These are phyloP conservation scores for Conidiobolus incongruus DNA, from an alignment of 371 early-diverging fungal genomes.

Conservation along the genomic window DNA sequence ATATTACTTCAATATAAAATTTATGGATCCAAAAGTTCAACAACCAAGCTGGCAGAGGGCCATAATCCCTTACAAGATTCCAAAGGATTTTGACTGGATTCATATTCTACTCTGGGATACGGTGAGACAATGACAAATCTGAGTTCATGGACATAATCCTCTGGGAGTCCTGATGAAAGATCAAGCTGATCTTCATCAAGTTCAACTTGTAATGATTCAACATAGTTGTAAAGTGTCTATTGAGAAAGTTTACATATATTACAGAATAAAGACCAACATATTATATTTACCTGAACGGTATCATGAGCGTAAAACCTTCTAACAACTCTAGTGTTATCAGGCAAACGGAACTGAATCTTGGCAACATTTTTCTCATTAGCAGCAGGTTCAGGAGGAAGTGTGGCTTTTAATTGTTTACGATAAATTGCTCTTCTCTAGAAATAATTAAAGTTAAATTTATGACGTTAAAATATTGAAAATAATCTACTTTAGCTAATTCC, in stretches of 20 bases:
- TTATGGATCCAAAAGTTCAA: conserved; percentile 12
- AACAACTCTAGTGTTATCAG: conserved; percentile 46
- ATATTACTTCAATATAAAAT: no score
- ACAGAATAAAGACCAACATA: no score
- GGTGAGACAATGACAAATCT: conserved; percentile 45
- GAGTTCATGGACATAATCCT: conserved; percentile 31
- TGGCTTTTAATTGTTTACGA: conserved; percentile 15
- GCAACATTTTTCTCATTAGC: conserved; percentile 19
- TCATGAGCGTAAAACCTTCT: conserved; percentile 46
- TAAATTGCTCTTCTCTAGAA: conserved; percentile 6
- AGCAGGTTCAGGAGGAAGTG: conserved; percentile 30
- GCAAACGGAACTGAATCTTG: conserved; percentile 43
- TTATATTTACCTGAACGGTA: conserved; percentile 24
- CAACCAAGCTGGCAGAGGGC: conserved; percentile 53
- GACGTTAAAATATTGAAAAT: not conserved
- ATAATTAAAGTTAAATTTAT: not conserved
- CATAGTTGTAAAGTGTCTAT: conserved; percentile 34
- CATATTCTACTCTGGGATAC: conserved; percentile 36
- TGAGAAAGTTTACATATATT: no score
- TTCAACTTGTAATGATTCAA: conserved; percentile 29
- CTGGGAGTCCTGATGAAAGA: conserved; percentile 12
- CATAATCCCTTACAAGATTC: conserved; percentile 29
- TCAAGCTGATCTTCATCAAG: conserved; percentile 11
- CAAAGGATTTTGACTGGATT: conserved; percentile 10
- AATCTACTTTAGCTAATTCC: conserved; percentile 11